These are phyloP conservation scores for Penicillium fuscoglaucum DNA, from an alignment of 2,329 filamentous ascomycete species.

Conservation along the genomic window DNA sequence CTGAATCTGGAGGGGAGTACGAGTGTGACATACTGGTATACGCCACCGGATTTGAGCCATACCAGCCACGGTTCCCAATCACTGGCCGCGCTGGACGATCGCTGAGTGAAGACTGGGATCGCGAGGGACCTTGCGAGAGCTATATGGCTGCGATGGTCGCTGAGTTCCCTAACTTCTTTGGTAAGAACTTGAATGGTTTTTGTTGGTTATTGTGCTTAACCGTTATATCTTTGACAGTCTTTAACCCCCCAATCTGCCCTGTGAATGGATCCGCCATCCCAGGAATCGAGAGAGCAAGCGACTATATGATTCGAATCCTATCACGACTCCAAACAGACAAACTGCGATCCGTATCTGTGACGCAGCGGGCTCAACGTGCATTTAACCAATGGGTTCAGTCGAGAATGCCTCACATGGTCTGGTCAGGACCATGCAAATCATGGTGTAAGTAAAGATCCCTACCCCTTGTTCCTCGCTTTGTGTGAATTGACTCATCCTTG, in stretches of 20 bases:
- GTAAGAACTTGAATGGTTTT: background rate
- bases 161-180: conserved; percentile 10
- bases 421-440: conserved; percentile 12
- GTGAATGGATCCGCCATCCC: conserved; percentile 11
- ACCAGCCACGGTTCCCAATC: conserved; percentile 11
- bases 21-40: conserved; percentile 7
- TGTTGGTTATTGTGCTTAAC: background rate
- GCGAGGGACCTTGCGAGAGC: conserved; percentile 9
- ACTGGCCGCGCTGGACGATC: conserved; percentile 3
- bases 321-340: conserved; percentile 6
- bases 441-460: conserved; percentile 2
- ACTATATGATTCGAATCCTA: conserved; percentile 9
- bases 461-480: background rate
- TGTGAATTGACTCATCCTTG: background rate
- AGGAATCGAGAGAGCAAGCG: conserved; percentile 2
- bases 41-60: conserved; percentile 9
- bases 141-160: conserved; percentile 14
- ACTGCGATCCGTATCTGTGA: conserved; percentile 5
- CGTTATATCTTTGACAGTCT: background rate
- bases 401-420: conserved; percentile 13
- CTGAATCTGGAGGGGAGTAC: background rate
- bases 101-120: conserved; percentile 4
- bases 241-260: conserved; percentile 13
- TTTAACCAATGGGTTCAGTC: conserved; percentile 14
- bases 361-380: background rate